phyloP scores from a whole-genome alignment of 1,139 yeast genomes.

The Candida sp. region DNA sequence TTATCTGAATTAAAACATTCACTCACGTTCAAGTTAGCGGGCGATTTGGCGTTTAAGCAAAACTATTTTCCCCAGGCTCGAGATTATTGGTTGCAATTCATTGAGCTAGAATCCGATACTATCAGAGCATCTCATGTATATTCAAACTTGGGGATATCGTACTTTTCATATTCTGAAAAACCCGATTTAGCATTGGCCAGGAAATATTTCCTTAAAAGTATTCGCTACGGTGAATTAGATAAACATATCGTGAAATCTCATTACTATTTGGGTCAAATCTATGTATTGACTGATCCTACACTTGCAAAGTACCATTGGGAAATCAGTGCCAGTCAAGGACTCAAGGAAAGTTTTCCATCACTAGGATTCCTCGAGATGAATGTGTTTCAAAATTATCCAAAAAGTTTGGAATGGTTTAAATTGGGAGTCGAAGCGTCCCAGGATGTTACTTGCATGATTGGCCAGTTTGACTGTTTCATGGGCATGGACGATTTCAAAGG shows the following conservation, averaged over 20 bases:
- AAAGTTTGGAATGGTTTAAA: constrained; percentile 81
- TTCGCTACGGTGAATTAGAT: constrained; percentile 57
- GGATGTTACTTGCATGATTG: constrained; percentile 65
- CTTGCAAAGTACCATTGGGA: constrained; percentile 70
- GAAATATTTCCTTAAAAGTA: constrained; percentile 56
- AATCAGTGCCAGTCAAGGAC: constrained; percentile 71
- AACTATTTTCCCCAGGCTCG: constrained; percentile 49
- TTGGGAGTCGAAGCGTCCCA: constrained; percentile 65
- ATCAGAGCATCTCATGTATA: constrained; percentile 71
- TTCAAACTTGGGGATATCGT: constrained; percentile 64
- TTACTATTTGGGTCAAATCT: constrained; percentile 72
- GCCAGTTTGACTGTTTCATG: constrained; percentile 61
- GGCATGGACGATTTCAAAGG: constrained; percentile 20
- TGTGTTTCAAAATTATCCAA: constrained; percentile 49
- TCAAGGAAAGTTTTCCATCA: constrained; percentile 70
- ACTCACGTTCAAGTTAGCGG: constrained; percentile 67
- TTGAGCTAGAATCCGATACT: constrained; percentile 52
- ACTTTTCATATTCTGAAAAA: constrained; percentile 36
- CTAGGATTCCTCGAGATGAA: constrained; percentile 78
- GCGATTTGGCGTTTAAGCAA: constrained; percentile 60
- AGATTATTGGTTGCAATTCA: constrained; percentile 57
- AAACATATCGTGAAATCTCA: constrained; percentile 62
- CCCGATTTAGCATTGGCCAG: constrained; percentile 54
- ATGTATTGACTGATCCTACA: constrained; percentile 52
- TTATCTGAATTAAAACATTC: constrained; percentile 67